These are phyloP conservation scores for Candida sithepensis DNA, from an alignment of 805 yeast genomes.

Conservation along the genomic window DNA sequence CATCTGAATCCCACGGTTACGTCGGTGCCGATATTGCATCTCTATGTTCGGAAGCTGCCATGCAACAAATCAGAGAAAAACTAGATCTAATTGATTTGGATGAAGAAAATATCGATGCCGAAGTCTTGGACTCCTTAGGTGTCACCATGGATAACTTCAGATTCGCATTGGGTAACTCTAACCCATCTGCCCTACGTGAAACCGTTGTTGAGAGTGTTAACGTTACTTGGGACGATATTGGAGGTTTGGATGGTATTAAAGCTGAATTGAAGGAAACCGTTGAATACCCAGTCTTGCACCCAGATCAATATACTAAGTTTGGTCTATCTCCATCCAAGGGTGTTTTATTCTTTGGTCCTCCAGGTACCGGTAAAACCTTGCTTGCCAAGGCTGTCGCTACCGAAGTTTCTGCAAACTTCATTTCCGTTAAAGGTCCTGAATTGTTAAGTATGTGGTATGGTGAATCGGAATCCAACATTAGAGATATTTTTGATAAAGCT, in stretches of 20 bases:
- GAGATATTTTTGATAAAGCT: slow-evolving; percentile 97
- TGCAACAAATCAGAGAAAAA: slow-evolving; percentile 99
- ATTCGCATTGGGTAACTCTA: slow-evolving; percentile 95
- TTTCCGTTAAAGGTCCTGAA: slow-evolving; percentile 96
- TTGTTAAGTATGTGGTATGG: slow-evolving; percentile 98
- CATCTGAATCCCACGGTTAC: slow-evolving; percentile 97
- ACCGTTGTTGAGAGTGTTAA: slow-evolving; percentile 98
- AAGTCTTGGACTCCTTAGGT: slow-evolving; percentile 90
- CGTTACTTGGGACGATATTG: slow-evolving; percentile 99
- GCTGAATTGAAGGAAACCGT: slow-evolving; percentile 97
- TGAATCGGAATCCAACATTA: slow-evolving; percentile 95
- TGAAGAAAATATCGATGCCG: slow-evolving; percentile 96
- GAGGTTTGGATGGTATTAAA: slow-evolving; percentile 96
- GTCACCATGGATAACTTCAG: slow-evolving; percentile 99
- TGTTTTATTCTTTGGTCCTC: slow-evolving; percentile 98
- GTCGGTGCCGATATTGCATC: slow-evolving; percentile 99
- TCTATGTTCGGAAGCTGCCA: slow-evolving; percentile 99
- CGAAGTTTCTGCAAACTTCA: slow-evolving; percentile 97
- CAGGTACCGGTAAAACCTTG: slow-evolving; percentile 99
- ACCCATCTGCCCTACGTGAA: slow-evolving; percentile 98
- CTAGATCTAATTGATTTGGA: slow-evolving; percentile 97
- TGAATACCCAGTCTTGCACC: slow-evolving; percentile 97
- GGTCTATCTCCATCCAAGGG: slow-evolving; percentile 98
- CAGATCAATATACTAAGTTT: slow-evolving; percentile 97
- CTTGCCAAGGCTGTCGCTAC: slow-evolving; percentile 99